Evolutionary conservation across 345 rosid genomes (phyloP).

Genomic region (Camelina neglecta): DNA sequence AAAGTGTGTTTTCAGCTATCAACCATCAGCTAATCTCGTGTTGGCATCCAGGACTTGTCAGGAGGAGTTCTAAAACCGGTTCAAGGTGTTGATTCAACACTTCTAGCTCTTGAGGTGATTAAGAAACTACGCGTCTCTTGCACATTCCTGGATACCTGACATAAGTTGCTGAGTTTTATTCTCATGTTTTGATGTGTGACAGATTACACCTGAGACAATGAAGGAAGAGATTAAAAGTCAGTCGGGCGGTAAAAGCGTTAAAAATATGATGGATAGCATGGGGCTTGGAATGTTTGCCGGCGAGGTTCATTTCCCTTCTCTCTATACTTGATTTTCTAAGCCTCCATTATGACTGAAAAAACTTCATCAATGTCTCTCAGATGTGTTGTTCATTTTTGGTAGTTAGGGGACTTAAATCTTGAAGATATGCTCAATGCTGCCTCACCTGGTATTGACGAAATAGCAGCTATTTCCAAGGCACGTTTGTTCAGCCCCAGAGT

Average conservation of each 20-base stretch:
- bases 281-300: slow-evolving; percentile 81
- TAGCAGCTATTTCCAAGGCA: slow-evolving; percentile 79
- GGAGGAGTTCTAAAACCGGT: slow-evolving; percentile 73
- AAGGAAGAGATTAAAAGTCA: slow-evolving; percentile 65
- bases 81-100: slow-evolving; percentile 72
- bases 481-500: slow-evolving; percentile 9
- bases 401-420: slow-evolving; percentile 77
- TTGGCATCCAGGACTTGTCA: slow-evolving; percentile 59
- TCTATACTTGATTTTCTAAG: background rate
- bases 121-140: background rate
- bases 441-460: slow-evolving; percentile 81
- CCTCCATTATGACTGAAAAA: slow-evolving; percentile 1
- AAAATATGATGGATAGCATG: slow-evolving; percentile 73
- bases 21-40: background rate
- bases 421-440: slow-evolving; percentile 75
- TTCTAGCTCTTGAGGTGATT: slow-evolving; percentile 76
- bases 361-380: slow-evolving; percentile 24
- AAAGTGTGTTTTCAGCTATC: slow-evolving; percentile 1
- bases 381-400: slow-evolving; percentile 17
- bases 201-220: slow-evolving; percentile 72
- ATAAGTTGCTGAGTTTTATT: slow-evolving; percentile 23
- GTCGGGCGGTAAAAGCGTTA: slow-evolving; percentile 52
- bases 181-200: slow-evolving; percentile 23
- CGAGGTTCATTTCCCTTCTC: slow-evolving; percentile 55
- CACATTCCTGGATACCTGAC: slow-evolving; percentile 10